Conservation (phyloP, 371 early-diverging fungal species). For the Rhizopus stolonifer region DNA sequence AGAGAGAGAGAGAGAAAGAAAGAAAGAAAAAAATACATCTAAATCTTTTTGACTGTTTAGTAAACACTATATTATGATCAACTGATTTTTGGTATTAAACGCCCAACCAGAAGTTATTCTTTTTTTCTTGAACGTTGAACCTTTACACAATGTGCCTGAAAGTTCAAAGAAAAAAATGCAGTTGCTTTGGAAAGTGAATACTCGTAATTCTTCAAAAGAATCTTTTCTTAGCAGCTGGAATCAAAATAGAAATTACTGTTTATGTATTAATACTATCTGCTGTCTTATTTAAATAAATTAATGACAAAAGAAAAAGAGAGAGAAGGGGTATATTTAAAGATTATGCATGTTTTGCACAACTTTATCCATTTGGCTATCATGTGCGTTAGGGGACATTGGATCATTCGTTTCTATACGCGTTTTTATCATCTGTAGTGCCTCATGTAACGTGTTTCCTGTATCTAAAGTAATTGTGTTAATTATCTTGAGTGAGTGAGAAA, state of each 20-base stretch:
- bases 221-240: too few species aligned
- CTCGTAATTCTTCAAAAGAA: too few species aligned
- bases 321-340: not conserved
- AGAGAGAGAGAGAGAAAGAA: too few species aligned
- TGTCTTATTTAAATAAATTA: not conserved
- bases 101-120: too few species aligned
- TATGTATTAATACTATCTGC: not conserved
- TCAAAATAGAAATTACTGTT: not conserved
- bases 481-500: not conserved
- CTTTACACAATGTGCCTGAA: too few species aligned
- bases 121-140: too few species aligned
- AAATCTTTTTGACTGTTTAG: too few species aligned
- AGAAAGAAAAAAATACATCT: too few species aligned
- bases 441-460: conserved; percentile 42
- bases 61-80: too few species aligned
- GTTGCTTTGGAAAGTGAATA: not conserved
- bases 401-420: conserved; percentile 27
- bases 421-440: conserved; percentile 41
- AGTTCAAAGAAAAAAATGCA: not conserved
- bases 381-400: conserved; percentile 22
- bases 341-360: conserved; percentile 36
- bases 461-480: conserved; percentile 12
- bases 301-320: not conserved
- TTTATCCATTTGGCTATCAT: conserved; percentile 35
- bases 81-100: too few species aligned